Conservation (phyloP, 345 rosid genomes). For the Turritis glabra region DNA sequence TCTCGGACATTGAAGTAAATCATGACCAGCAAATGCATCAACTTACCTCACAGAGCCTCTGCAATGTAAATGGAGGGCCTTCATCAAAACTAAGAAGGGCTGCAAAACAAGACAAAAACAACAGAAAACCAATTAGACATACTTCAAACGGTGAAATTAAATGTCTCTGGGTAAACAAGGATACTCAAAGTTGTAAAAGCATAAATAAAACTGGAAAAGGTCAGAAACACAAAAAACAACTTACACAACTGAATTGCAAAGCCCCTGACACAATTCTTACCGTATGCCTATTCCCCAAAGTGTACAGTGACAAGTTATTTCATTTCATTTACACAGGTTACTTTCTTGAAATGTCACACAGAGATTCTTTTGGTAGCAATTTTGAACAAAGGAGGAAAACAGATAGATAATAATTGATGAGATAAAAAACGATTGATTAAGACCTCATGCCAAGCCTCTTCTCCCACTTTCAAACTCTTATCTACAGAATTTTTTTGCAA, state of each 20-base stretch:
- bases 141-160: not conserved
- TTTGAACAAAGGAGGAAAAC: not conserved
- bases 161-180: not conserved
- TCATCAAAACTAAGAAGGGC: constrained; percentile 70
- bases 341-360: constrained; percentile 1
- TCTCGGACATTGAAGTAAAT: not conserved
- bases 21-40: constrained; percentile 1
- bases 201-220: not conserved
- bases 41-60: constrained; percentile 90
- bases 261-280: not conserved
- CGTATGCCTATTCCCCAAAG: not conserved
- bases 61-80: constrained; percentile 97
- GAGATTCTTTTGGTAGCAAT: not conserved
- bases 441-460: not conserved
- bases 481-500: not conserved
- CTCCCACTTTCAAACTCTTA: constrained; percentile 15
- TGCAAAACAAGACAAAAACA: constrained; percentile 38
- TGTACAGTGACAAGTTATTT: constrained; percentile 1
- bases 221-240: not conserved
- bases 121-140: constrained; percentile 7
- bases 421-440: not conserved
- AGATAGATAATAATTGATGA: not conserved
- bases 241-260: not conserved
- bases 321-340: not conserved
- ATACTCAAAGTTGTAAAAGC: not conserved